Percentiles rank a stretch among this genome's conserved stretches.
Conservation (phyloP, 2,329 filamentous ascomycete genomes). For the Calonectria pteridis region DNA sequence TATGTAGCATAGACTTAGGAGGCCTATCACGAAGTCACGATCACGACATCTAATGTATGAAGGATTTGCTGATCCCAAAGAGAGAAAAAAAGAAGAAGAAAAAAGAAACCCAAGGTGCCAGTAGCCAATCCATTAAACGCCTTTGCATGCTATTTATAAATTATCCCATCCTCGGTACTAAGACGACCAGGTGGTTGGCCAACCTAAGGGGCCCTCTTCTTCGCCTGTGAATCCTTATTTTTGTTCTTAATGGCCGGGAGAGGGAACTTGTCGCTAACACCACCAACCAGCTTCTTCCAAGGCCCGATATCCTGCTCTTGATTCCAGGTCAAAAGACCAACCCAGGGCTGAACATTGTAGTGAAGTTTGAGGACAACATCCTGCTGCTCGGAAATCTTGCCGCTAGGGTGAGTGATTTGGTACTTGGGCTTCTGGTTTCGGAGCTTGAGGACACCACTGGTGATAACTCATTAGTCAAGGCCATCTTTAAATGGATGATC, state of each 20-base stretch:
- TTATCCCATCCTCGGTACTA: slow-evolving; percentile 3
- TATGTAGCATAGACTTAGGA: slow-evolving; percentile 38
- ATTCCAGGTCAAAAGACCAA: slow-evolving; percentile 89
- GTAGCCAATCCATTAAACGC: slow-evolving; percentile 35
- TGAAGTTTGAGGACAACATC: slow-evolving; percentile 85
- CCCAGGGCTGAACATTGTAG: slow-evolving; percentile 99
- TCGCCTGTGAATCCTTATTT: slow-evolving; percentile 37
- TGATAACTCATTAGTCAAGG: neutral
- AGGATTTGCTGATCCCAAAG: neutral
- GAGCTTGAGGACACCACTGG: slow-evolving; percentile 79
- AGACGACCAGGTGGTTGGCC: neutral
- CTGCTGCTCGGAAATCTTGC: slow-evolving; percentile 78
- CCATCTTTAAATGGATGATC: neutral
- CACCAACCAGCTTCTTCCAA: slow-evolving; percentile 76
- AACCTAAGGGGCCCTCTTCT: slow-evolving; percentile 35
- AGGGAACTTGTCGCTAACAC: slow-evolving; percentile 72
- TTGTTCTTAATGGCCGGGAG: slow-evolving; percentile 74
- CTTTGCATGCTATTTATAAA: slow-evolving; percentile 27
- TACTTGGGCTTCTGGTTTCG: slow-evolving; percentile 94
- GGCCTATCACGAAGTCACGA: slow-evolving; percentile 43
- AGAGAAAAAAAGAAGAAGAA: no score
- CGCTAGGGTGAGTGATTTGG: slow-evolving; percentile 91
- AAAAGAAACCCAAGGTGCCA: neutral
- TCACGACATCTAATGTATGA: slow-evolving; percentile 22
- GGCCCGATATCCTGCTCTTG: slow-evolving; percentile 65